Conservation (phyloP, 2,329 filamentous ascomycete species). For the Colletotrichum noveboracense region DNA sequence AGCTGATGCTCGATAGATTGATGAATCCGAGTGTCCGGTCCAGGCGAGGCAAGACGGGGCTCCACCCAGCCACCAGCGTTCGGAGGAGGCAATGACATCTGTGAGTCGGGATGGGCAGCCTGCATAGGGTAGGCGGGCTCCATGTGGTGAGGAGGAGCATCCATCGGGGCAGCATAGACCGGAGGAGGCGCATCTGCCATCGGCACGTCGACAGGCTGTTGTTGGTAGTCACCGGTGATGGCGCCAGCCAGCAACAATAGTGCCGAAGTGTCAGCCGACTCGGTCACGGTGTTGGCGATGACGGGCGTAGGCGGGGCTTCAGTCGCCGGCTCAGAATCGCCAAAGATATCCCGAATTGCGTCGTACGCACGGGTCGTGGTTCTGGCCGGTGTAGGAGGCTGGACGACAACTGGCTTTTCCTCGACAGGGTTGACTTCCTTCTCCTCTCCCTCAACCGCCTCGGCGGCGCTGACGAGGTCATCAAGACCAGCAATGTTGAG, state of each 20-base stretch:
- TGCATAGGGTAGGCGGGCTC: constrained; percentile 8
- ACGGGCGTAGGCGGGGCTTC: constrained; percentile 12
- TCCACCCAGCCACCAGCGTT: constrained; percentile 5
- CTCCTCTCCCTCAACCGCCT: constrained; percentile 9
- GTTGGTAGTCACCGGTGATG: not conserved
- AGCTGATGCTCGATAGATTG: constrained; percentile 14
- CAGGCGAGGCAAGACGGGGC: constrained; percentile 10
- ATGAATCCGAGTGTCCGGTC: not conserved
- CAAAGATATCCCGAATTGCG: constrained; percentile 45
- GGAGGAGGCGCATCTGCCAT: not conserved
- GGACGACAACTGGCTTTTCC: constrained; percentile 5
- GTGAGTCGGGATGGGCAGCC: not conserved
- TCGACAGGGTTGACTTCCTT: not conserved
- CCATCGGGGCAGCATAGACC: not conserved
- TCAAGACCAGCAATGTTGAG: constrained; percentile 14
- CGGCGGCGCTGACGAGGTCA: constrained; percentile 7
- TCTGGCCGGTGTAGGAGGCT: constrained; percentile 13
- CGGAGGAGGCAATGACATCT: not conserved
- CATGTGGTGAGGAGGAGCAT: constrained; percentile 3
- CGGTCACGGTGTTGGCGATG: not conserved
- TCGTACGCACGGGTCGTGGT: constrained; percentile 28
- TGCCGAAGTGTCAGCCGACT: constrained; percentile 10
- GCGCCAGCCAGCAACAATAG: not conserved
- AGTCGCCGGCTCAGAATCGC: constrained; percentile 25
- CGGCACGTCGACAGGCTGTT: not conserved